Evolutionary conservation across 2,329 filamentous ascomycete genomes (phyloP), one percentile per base, ranked within the genome.

Genomic region (Verruconis gallopava): DNA sequence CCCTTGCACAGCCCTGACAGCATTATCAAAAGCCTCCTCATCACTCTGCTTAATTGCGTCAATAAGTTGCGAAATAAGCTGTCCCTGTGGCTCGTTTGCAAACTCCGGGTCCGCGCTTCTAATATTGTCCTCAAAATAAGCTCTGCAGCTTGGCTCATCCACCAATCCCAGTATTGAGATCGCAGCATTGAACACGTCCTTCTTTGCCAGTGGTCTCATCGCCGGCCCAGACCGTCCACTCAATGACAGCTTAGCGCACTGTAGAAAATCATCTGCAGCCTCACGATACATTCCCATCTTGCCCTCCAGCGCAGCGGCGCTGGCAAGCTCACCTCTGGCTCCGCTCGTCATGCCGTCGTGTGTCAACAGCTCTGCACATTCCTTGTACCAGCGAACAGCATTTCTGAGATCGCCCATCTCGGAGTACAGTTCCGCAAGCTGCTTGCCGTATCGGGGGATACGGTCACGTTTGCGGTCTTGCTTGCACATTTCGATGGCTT

Each of bases 31-130:
- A 9, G 6, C 9, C n/a, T 30, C 25, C 25, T 30, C 25, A n/a
- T 30, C 25, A n/a, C 25, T n/a, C 25, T 30, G 25, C 25, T 30
- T 30, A 30, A 30, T 30, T n/a, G 25, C 25, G n/a, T 30, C 25
- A 30, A 30, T 30, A 9, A 30, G 25, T n/a, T 30, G 25, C 9
- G 9, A 9, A 9, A 30, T n/a, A 9, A 30, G 25, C 25, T 30
- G 25, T n/a, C 25, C 25, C 25, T 30, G 25, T n/a, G 25, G 25
- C 25, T 30, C 25, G n/a, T 30, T 30, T 30, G n/a, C 25, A 30
- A 30, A 30, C 25, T 30, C 25, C 25, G 25, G 25, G n/a, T 30
- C 25, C 25, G 25, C 25, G 25, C n/a, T 30, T n/a, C 25, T 9
- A n/a, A 30, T 30, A n/a, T 30, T 30, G 9, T 30, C 25, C 25